Evolutionary conservation across 192 early-diverging fungal species (phyloP).

Genomic region (Gonapodya prolifera): DNA sequence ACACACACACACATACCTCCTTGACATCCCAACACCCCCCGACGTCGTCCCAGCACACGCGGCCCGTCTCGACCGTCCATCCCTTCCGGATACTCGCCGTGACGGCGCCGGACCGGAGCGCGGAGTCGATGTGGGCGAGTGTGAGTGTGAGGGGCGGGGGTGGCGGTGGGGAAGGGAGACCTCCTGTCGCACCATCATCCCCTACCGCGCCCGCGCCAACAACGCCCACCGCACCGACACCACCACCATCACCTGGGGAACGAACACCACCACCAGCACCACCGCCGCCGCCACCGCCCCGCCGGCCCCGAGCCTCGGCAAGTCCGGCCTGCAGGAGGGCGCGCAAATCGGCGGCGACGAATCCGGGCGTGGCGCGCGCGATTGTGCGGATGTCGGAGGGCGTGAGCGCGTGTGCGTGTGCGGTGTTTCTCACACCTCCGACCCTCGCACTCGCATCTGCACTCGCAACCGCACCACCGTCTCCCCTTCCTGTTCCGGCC

Average conservation of each 20-base stretch:
- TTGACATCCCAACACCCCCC: constrained; percentile 81
- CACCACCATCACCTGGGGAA: constrained; percentile 6
- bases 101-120: constrained; percentile 31
- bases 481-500: no score
- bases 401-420: constrained; percentile 7
- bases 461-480: not conserved
- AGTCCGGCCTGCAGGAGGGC: constrained; percentile 69
- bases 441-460: no score
- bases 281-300: constrained; percentile 22
- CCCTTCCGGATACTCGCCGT: constrained; percentile 63
- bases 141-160: constrained; percentile 19
- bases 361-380: constrained; percentile 68
- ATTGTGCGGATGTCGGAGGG: constrained; percentile 15
- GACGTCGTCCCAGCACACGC: constrained; percentile 64
- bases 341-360: constrained; percentile 85
- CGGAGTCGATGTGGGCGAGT: constrained; percentile 47
- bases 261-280: constrained; percentile 8
- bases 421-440: constrained; percentile 38
- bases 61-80: constrained; percentile 43
- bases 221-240: not conserved
- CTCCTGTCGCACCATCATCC: not conserved
- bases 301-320: constrained; percentile 15
- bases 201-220: constrained; percentile 1
- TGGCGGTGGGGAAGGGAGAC: not conserved
- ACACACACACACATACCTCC: constrained; percentile 25